These are phyloP conservation scores for Hansenula anomala DNA, from an alignment of 1,139 yeast species.

Conservation along the genomic window DNA sequence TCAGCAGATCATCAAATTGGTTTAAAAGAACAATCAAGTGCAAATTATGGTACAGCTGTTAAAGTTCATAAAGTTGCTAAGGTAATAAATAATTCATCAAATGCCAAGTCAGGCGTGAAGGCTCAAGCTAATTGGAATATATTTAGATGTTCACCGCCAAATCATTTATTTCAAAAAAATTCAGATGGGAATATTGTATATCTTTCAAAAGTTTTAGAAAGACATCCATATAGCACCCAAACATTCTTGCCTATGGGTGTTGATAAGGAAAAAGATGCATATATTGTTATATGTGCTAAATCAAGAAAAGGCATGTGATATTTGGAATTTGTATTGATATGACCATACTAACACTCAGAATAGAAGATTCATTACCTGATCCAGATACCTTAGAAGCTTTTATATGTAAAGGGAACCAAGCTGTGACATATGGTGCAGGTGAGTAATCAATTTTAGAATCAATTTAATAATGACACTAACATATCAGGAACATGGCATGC, in stretches of 20 bases:
- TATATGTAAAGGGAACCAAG: conserved; percentile 74
- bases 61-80: conserved; percentile 74
- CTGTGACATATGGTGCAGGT: conserved; percentile 81
- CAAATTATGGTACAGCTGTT: conserved; percentile 92
- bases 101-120: conserved; percentile 30
- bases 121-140: conserved; percentile 74
- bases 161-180: conserved; percentile 41
- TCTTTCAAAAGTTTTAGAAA: conserved; percentile 67
- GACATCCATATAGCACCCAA: conserved; percentile 90
- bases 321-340: no score
- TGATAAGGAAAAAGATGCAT: conserved; percentile 42
- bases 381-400: conserved; percentile 59
- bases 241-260: conserved; percentile 89
- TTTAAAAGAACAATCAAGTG: conserved; percentile 42
- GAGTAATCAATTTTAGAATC: no score
- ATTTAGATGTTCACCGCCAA: conserved; percentile 77
- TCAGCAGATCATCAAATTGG: conserved; percentile 49
- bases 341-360: no score
- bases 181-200: conserved; percentile 32
- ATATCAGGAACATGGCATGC: conserved; percentile 66
- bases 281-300: conserved; percentile 77
- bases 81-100: conserved; percentile 44
- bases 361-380: conserved; percentile 51
- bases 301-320: conserved; percentile 28
- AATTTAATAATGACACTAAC: no score